phyloP scores from a whole-genome alignment of 495 filamentous ascomycete genomes.

The Amphirosellinia nigrospora region DNA sequence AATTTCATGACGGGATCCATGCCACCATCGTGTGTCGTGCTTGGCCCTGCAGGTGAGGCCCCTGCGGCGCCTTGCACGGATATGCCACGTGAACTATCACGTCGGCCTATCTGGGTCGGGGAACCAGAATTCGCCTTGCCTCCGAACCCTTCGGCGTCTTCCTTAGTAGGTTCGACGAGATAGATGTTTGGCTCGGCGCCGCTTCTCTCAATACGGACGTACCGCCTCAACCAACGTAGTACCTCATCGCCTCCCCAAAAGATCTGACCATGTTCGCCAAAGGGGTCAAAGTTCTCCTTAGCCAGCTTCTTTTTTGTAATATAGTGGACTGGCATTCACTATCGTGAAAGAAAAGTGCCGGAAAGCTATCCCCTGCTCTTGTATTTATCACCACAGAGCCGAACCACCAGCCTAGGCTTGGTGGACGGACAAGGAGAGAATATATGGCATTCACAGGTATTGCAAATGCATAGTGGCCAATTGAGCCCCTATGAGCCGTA shows the following conservation, averaged over 20 bases:
- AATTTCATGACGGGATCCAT: slow-evolving; percentile 97
- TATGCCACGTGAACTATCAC: slow-evolving; percentile 45
- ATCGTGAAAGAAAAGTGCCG: slow-evolving; percentile 96
- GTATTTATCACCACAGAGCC: slow-evolving; percentile 93
- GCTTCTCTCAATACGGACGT: slow-evolving; percentile 81
- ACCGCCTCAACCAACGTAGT: slow-evolving; percentile 84
- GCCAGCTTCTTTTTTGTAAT: slow-evolving; percentile 86
- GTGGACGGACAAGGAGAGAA: slow-evolving; percentile 86
- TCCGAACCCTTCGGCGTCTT: slow-evolving; percentile 84
- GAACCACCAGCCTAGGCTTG: slow-evolving; percentile 97
- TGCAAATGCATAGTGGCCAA: slow-evolving; percentile 90
- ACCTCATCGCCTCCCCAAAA: slow-evolving; percentile 99
- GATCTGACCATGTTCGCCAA: slow-evolving; percentile 79
- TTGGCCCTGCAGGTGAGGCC: slow-evolving; percentile 36
- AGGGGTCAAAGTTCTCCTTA: slow-evolving; percentile 87
- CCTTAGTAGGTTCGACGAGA: slow-evolving; percentile 82
- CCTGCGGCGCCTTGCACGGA: slow-evolving; percentile 35
- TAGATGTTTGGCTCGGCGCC: slow-evolving; percentile 87
- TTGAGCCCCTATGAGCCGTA: slow-evolving; percentile 69
- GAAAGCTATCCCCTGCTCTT: slow-evolving; percentile 86
- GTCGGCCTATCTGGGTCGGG: slow-evolving; percentile 48
- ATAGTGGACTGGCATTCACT: slow-evolving; percentile 96
- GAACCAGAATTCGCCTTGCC: slow-evolving; percentile 56
- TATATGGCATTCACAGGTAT: slow-evolving; percentile 90
- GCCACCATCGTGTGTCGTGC: slow-evolving; percentile 65